Evolutionary conservation across 345 rosid species (phyloP).

Genomic region (Lepidium sativum): DNA sequence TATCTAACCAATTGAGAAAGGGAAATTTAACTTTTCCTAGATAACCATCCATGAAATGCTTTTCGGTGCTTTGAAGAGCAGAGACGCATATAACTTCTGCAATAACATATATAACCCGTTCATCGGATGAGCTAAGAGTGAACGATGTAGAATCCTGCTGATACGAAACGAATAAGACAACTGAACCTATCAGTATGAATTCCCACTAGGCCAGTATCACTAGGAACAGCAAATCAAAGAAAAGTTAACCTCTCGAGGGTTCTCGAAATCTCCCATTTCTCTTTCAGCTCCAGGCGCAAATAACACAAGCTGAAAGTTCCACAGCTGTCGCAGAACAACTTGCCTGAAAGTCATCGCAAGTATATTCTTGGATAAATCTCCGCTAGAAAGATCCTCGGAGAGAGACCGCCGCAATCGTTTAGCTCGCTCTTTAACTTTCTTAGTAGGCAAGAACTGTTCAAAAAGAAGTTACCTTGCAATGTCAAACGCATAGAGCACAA

Average conservation of each 20-base stretch:
- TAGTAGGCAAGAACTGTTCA: conserved; percentile 75
- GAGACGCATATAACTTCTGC: conserved; percentile 62
- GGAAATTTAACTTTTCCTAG: conserved; percentile 26
- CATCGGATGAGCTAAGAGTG: conserved; percentile 52
- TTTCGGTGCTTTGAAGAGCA: conserved; percentile 60
- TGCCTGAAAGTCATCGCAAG: conserved; percentile 89
- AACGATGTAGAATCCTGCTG: conserved; percentile 68
- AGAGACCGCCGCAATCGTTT: conserved; percentile 35
- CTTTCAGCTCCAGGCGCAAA: conserved; percentile 65
- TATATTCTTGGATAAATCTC: conserved; percentile 45
- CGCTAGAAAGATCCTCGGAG: conserved; percentile 35
- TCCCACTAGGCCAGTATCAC: conserved; percentile 35
- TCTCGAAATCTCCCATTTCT: conserved; percentile 57
- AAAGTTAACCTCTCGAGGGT: conserved; percentile 63
- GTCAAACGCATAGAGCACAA: not conserved
- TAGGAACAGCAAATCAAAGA: conserved; percentile 27
- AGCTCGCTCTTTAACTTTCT: conserved; percentile 72
- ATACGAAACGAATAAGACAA: conserved; percentile 53
- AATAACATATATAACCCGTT: conserved; percentile 51
- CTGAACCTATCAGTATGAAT: conserved; percentile 51
- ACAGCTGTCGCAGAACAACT: conserved; percentile 66
- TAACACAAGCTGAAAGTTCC: conserved; percentile 65
- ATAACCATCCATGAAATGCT: conserved; percentile 35
- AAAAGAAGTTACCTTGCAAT: not conserved
- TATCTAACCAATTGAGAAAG: conserved; percentile 40